Conservation (phyloP, 257 asterid genomes). For the Ligustrum vulgare region DNA sequence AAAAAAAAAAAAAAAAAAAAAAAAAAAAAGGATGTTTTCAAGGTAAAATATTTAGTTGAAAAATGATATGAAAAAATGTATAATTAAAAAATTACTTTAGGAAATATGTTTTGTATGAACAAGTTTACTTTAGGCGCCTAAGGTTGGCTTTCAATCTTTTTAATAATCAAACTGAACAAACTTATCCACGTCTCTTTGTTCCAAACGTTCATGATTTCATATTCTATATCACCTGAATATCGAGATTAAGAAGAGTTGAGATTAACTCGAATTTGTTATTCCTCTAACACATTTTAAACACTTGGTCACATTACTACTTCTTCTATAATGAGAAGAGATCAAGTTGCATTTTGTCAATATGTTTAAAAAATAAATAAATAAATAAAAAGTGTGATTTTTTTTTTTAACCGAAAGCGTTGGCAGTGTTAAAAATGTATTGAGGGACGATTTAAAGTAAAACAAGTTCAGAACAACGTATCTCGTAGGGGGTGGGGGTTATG, state of each 20-base stretch:
- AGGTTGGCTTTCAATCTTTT: too few species aligned
- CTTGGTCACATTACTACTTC: neutral
- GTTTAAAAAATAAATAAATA: too few species aligned
- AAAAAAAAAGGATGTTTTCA: too few species aligned
- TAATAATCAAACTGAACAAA: constrained; percentile 19
- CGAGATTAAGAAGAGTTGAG: neutral
- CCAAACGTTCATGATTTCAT: neutral
- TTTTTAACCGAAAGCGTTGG: too few species aligned
- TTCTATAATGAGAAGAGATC: neutral
- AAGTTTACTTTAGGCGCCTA: neutral
- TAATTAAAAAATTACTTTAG: too few species aligned
- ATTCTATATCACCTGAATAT: neutral
- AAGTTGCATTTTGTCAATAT: neutral
- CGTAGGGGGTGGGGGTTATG: neutral
- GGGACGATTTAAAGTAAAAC: too few species aligned
- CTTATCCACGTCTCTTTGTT: constrained; percentile 4
- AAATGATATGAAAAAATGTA: too few species aligned
- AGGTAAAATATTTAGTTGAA: too few species aligned
- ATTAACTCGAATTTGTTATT: neutral
- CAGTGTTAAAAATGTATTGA: too few species aligned
- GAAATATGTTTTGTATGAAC: too few species aligned
- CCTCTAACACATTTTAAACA: neutral
- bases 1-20: too few species aligned
- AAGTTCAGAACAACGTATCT: neutral
- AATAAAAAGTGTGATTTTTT: too few species aligned